Base-by-base conservation (phyloP, 306 rosid genomes). In the Inga laurina region DNA sequence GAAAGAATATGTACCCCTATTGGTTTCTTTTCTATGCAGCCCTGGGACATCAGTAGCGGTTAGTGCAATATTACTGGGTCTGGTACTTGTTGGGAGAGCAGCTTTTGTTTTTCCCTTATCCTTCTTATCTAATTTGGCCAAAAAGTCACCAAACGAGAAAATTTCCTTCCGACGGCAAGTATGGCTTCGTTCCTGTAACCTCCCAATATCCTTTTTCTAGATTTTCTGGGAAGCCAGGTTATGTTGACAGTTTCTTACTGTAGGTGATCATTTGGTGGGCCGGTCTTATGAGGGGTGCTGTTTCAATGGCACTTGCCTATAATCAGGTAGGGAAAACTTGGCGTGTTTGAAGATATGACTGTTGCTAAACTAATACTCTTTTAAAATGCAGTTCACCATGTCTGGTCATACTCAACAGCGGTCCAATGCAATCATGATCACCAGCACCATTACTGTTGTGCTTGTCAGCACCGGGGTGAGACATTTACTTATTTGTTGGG, bases 201-300 rank as follows among this genome's bases (percentile, higher is more conserved):
- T 24, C 8, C 0, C 13, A 76, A 79, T 78, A 10, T 56, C 35
- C 39, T 32, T 16, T 52, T 76, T 45, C 24, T 34, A 8, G 41
- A 43, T 87, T 74, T 79, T 35, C 21, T 77, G 74, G 66, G 68
- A 52, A 76, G 56, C 62, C 54, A 45, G 35, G 46, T 80, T 79
- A 82, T 49, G 66, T 81, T 76, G 84, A 84, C 79, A 9, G 57
- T 82, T 82, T 86, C 74, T 79, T 72, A n/a, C 51, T 80, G 18
- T 83, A 96, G 99, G 90, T 96, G 80, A 81, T 94, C 77, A 91
- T 96, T 86, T 94, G 98, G 99, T 93, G 98, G 99, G 98, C 98
- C 83, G 99, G 99, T 81, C 98, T 96, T 72, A 96, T 96, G 99
- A 90, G 99, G 90, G 98, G 98, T 57, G 99, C 98, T 62, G 98